Evolutionary conservation across 23 red algal genomes (phyloP).

Genomic region (Pyropia yezoensis): DNA sequence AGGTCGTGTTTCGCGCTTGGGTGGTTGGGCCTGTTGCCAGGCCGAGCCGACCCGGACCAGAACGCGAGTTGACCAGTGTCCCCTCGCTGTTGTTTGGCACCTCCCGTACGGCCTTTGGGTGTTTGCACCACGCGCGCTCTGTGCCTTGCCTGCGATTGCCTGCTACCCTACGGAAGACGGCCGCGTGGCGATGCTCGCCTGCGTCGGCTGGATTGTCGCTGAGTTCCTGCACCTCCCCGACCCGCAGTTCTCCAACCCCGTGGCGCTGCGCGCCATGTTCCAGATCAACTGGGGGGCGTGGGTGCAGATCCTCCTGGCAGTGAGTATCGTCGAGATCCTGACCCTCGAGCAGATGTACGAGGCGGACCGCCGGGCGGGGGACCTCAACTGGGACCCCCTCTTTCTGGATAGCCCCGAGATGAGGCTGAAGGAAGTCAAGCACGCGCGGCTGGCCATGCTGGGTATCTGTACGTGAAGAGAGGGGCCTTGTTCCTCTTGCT

Average conservation of each 20-base stretch:
- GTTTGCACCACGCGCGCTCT: too few relatives aligned
- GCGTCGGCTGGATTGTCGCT: conserved; percentile 19
- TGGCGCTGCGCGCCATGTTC: conserved; percentile 58
- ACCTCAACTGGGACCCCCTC: conserved; percentile 84
- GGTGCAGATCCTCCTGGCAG: conserved; percentile 85
- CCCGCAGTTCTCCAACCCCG: conserved; percentile 41
- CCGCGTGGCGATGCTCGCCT: conserved; percentile 1
- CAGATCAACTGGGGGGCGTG: conserved; percentile 56
- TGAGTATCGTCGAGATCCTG: conserved; percentile 56
- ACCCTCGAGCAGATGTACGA: conserved; percentile 56
- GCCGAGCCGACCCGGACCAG: too few relatives aligned
- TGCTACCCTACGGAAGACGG: too few relatives aligned
- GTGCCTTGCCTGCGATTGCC: too few relatives aligned
- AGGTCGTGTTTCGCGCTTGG: too few relatives aligned
- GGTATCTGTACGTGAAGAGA: conserved; percentile 19
- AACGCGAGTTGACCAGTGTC: too few relatives aligned
- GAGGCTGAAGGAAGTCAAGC: conserved; percentile 72
- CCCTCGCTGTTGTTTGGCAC: too few relatives aligned
- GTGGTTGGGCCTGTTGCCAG: too few relatives aligned
- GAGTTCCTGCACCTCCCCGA: conserved; percentile 61
- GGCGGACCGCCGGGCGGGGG: conserved; percentile 63
- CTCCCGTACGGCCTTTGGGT: too few relatives aligned
- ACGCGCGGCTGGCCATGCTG: conserved; percentile 90
- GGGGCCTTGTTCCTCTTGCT: too few relatives aligned
- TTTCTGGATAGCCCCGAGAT: conserved; percentile 15